Evolutionary conservation across 1,139 yeast species (phyloP).

Genomic region (Kodamaea derodonti): DNA sequence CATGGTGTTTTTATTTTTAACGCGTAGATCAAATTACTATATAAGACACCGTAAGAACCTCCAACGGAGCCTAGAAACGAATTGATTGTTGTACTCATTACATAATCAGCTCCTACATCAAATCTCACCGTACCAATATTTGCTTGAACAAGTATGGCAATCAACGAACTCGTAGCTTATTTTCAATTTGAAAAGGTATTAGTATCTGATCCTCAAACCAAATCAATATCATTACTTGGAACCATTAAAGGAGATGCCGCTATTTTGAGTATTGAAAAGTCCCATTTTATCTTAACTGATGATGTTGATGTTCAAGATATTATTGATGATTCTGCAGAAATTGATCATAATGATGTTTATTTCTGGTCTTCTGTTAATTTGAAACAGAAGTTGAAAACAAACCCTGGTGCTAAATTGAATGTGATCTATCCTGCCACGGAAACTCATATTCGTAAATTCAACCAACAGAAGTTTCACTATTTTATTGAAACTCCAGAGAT

Average conservation of each 20-base stretch:
- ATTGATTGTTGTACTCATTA: no score
- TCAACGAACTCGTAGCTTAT: conserved; percentile 20
- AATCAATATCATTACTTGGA: conserved; percentile 65
- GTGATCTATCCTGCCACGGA: conserved; percentile 88
- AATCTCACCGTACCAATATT: no score
- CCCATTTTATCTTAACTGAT: conserved; percentile 24
- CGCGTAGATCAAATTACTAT: no score
- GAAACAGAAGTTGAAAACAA: conserved; percentile 39
- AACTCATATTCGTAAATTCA: conserved; percentile 74
- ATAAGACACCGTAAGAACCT: no score
- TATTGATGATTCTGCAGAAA: conserved; percentile 36
- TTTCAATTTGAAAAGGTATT: conserved; percentile 45
- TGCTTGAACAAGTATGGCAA: conserved; percentile 6
- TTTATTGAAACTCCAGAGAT: conserved; percentile 78
- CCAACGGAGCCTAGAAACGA: no score
- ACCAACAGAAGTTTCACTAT: conserved; percentile 53
- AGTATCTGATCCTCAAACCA: conserved; percentile 59
- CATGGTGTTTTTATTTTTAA: no score
- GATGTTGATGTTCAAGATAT: conserved; percentile 15
- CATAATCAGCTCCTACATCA: no score
- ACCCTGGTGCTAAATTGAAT: conserved; percentile 69
- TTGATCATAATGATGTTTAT: conserved; percentile 77
- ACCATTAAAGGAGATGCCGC: conserved; percentile 53
- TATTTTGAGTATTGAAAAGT: conserved; percentile 70
- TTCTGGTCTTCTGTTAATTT: conserved; percentile 68